phyloP scores from a whole-genome alignment of 352 stramenopile genomes.

The Bremia lactucae region DNA sequence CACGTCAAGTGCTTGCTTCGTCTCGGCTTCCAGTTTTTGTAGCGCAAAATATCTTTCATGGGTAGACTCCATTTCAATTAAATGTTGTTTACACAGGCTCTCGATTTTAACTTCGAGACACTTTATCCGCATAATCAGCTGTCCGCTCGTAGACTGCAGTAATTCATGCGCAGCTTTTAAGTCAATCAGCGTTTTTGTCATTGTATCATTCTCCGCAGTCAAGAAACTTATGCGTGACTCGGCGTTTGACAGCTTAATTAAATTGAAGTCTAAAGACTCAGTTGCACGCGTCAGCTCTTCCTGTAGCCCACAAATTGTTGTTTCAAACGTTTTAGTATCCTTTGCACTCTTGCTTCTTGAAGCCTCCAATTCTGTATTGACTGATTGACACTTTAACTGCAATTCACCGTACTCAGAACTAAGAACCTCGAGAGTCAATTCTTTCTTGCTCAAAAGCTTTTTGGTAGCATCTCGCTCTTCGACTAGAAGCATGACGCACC shows the following conservation, averaged over 20 bases:
- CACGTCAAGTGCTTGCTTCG: conserved; percentile 3
- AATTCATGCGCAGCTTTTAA: conserved; percentile 9
- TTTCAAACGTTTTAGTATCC: conserved; percentile 14
- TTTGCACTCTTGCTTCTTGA: conserved; percentile 11
- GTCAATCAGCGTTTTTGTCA: conserved; percentile 3
- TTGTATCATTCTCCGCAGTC: conserved; percentile 11
- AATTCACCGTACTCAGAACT: conserved; percentile 27
- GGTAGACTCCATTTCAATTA: conserved; percentile 1
- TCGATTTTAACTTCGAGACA: conserved; percentile 10
- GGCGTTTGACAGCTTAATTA: conserved; percentile 10
- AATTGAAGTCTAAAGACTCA: conserved; percentile 10
- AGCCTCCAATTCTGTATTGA: conserved; percentile 19
- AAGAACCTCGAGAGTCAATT: conserved; percentile 24
- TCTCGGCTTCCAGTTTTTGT: conserved; percentile 2
- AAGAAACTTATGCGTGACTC: conserved; percentile 10
- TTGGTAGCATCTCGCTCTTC: conserved; percentile 26
- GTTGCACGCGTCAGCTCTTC: conserved; percentile 7
- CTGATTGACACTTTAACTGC: conserved; percentile 27
- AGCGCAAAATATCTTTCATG: conserved; percentile 10
- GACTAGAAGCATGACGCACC: conserved; percentile 23
- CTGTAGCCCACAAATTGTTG: conserved; percentile 8
- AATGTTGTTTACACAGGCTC: conserved; percentile 10
- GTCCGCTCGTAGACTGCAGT: conserved; percentile 6
- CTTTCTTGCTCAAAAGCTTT: conserved; percentile 22
- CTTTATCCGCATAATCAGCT: conserved; percentile 6